These are phyloP conservation scores for Scedosporium minutisporum DNA, from an alignment of 2,329 filamentous ascomycete species.

Conservation along the genomic window DNA sequence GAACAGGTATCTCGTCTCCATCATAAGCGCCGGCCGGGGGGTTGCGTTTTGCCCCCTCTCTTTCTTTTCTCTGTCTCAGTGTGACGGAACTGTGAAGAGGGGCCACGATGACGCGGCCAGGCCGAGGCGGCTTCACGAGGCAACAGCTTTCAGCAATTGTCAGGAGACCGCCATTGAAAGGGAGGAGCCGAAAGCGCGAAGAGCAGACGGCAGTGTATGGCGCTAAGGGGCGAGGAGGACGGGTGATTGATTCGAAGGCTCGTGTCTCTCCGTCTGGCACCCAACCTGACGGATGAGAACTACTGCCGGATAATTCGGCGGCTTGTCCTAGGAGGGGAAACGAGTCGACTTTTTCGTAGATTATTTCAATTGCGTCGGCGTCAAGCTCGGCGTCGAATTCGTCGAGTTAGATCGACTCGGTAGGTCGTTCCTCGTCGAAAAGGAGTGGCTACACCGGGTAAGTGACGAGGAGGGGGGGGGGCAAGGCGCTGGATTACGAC, in stretches of 20 bases:
- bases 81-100: background rate
- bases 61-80: background rate
- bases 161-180: constrained; percentile 2
- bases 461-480: too few relatives aligned
- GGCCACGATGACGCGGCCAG: background rate
- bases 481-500: too few relatives aligned
- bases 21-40: background rate
- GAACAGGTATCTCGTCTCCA: background rate
- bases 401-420: too few relatives aligned
- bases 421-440: too few relatives aligned
- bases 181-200: background rate
- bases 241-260: background rate
- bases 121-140: background rate
- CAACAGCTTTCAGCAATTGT: background rate
- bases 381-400: too few relatives aligned
- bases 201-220: background rate
- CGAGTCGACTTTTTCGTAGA: too few relatives aligned
- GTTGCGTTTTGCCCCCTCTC: background rate
- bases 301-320: too few relatives aligned
- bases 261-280: too few relatives aligned
- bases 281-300: too few relatives aligned
- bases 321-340: too few relatives aligned
- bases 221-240: background rate
- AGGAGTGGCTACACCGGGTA: too few relatives aligned
- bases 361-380: too few relatives aligned